A percentile compares a stretch with the other conserved stretches of the same genome.
Conservation (phyloP, 140 eudicot species). For the Oenanthe javanica region DNA sequence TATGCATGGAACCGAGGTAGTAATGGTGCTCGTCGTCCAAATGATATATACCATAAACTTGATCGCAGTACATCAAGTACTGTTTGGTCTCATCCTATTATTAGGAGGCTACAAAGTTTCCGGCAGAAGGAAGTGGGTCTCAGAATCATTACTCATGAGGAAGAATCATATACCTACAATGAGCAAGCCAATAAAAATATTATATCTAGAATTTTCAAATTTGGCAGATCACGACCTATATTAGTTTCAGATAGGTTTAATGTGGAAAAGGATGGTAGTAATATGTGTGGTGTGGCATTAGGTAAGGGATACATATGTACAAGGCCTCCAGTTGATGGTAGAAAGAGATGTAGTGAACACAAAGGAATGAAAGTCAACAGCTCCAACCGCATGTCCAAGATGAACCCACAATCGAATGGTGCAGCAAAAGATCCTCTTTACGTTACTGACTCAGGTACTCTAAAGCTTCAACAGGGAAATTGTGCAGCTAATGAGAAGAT, state of each 20-base stretch:
- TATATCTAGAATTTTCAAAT: slow-evolving; percentile 40
- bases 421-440: neutral
- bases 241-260: slow-evolving; percentile 29
- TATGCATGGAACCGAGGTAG: slow-evolving; percentile 92
- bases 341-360: slow-evolving; percentile 66
- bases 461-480: neutral
- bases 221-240: slow-evolving; percentile 44
- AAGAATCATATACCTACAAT: slow-evolving; percentile 21
- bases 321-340: slow-evolving; percentile 46
- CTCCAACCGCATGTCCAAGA: slow-evolving; percentile 17
- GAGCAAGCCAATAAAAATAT: slow-evolving; percentile 16
- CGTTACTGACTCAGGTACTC: neutral
- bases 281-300: slow-evolving; percentile 62
- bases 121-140: slow-evolving; percentile 54
- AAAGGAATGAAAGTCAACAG: slow-evolving; percentile 76
- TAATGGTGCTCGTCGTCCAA: slow-evolving; percentile 65
- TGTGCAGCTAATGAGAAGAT: slow-evolving; percentile 6
- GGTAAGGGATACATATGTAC: slow-evolving; percentile 68
- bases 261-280: slow-evolving; percentile 14
- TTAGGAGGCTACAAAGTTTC: slow-evolving; percentile 39
- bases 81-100: slow-evolving; percentile 20
- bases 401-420: neutral
- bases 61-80: slow-evolving; percentile 16
- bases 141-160: slow-evolving; percentile 38
- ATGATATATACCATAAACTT: slow-evolving; percentile 45